Evolutionary conservation across 805 yeast genomes (phyloP).

Genomic region (Wickerhamomyces silvicola): DNA sequence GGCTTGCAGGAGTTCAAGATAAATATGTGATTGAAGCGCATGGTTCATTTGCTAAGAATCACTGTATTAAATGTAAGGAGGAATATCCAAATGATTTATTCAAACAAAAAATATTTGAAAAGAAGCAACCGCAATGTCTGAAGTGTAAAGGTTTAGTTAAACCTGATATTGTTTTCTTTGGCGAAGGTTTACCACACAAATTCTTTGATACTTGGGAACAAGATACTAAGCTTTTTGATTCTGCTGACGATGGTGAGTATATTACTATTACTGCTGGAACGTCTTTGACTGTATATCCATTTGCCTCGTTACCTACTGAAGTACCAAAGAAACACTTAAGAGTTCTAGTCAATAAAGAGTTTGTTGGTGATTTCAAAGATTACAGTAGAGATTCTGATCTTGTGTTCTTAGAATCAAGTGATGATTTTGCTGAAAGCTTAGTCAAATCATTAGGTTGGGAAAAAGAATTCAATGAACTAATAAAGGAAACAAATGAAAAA

Average conservation of each 20-base stretch:
- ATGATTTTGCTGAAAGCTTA: constrained; percentile 49
- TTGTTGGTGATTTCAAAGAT: constrained; percentile 64
- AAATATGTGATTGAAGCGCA: constrained; percentile 82
- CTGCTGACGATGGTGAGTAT: constrained; percentile 39
- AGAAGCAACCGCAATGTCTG: constrained; percentile 41
- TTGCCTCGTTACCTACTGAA: constrained; percentile 76
- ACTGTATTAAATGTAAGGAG: constrained; percentile 69
- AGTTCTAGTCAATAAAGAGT: constrained; percentile 66
- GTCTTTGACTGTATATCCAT: constrained; percentile 83
- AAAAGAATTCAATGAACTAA: constrained; percentile 40
- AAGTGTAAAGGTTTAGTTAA: constrained; percentile 73
- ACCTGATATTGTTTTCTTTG: constrained; percentile 93
- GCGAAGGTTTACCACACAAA: constrained; percentile 70
- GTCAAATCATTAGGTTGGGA: constrained; percentile 60
- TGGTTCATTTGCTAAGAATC: constrained; percentile 84
- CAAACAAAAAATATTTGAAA: constrained; percentile 30
- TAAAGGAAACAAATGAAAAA: constrained; percentile 21
- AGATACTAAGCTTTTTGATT: constrained; percentile 27
- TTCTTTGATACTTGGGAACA: constrained; percentile 67
- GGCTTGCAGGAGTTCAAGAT: constrained; percentile 68
- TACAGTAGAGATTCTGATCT: constrained; percentile 56
- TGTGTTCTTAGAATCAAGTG: constrained; percentile 57
- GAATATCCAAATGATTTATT: constrained; percentile 46
- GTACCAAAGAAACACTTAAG: constrained; percentile 43
- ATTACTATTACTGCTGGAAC: constrained; percentile 90